Base-by-base conservation (phyloP, 495 filamentous ascomycete species). In the Hyaloscypha variabilis region DNA sequence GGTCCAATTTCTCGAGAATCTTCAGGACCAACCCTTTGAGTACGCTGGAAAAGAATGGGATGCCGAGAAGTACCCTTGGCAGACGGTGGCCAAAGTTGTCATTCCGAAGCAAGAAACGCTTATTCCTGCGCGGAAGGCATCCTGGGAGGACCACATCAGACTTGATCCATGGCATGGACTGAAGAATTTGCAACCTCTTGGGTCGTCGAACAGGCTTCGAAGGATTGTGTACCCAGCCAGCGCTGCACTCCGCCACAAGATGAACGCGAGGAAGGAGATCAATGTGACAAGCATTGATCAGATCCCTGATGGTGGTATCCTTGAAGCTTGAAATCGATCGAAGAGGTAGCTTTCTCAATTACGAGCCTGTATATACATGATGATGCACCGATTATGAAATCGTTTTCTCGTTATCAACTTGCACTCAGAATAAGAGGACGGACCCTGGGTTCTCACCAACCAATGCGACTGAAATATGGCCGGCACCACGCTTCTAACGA, bases 11-110 rank as follows among this genome's bases (percentile, higher is more conserved):
- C 72, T 75, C 21, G 77, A 82, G 62, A 77, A 83, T 62, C 69
- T 83, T 21, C 66, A 80, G 0, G 80, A 82, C 29, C 78, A 83
- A 57, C 80, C 77, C 6, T 78, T 83, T 28, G 81, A 82, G 63
- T 81, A 81, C 64, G 71, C 79, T 23, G 80, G 81, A 13, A 76
- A 75, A n/a, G 70, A 77, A 0, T 83, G 78, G 79, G 79, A 82
- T 64, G 65, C 75, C 26, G 74, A 76, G 66, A 82, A 79, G 61
- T 82, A 82, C 52, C 82, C 81, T 2, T 82, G 71, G 72, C 78
- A 81, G 64, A 77, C 77, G 23, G 77, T 83, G 21, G 82, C 77
- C 19, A 76, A 70, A 39, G 65, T 83, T 24, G 64, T 77, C 29
- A 76, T 82, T 60, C 76, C 77, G 13, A 74, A 76, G 66, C 78